A percentile compares a stretch with the other conserved stretches of the same genome.
These are phyloP conservation scores for Cocos nucifera DNA, from an alignment of 176 grass and related monocot species.

Conservation along the genomic window DNA sequence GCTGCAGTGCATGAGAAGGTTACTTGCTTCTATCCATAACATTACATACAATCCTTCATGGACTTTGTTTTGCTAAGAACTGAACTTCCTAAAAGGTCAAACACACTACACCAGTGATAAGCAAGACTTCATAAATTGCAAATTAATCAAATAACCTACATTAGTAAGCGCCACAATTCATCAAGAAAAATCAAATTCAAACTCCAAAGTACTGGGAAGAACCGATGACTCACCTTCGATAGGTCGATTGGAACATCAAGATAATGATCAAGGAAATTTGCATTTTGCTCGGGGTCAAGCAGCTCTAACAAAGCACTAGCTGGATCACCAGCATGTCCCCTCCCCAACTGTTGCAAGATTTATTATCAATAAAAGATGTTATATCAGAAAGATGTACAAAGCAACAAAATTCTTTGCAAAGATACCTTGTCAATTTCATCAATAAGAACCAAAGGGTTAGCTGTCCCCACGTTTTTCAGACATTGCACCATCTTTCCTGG, in stretches of 20 bases:
- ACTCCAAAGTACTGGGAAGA: too few species aligned
- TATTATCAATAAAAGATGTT: not conserved
- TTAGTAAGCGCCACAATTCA: too few species aligned
- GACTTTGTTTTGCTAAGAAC: too few species aligned
- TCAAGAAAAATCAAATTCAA: too few species aligned
- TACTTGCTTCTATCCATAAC: too few species aligned
- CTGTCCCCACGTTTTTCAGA: constrained; percentile 88
- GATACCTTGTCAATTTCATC: constrained; percentile 98
- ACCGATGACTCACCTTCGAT: constrained; percentile 58
- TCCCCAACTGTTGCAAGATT: constrained; percentile 60
- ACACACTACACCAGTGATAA: too few species aligned
- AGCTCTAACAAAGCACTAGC: constrained; percentile 97
- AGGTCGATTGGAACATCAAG: constrained; percentile 99
- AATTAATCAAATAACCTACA: too few species aligned
- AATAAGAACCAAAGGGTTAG: constrained; percentile 93
- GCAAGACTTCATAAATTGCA: too few species aligned
- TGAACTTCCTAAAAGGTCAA: too few species aligned
- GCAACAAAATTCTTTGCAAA: not conserved
- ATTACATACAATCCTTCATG: too few species aligned
- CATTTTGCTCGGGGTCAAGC: constrained; percentile 96
- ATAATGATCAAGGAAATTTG: constrained; percentile 99
- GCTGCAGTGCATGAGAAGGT: too few species aligned
- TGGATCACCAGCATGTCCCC: constrained; percentile 95
- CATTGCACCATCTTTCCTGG: constrained; percentile 99
- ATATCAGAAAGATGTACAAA: too few species aligned